Base-by-base conservation (phyloP, 2,329 filamentous ascomycete species). In the Epichloe gansuensis region DNA sequence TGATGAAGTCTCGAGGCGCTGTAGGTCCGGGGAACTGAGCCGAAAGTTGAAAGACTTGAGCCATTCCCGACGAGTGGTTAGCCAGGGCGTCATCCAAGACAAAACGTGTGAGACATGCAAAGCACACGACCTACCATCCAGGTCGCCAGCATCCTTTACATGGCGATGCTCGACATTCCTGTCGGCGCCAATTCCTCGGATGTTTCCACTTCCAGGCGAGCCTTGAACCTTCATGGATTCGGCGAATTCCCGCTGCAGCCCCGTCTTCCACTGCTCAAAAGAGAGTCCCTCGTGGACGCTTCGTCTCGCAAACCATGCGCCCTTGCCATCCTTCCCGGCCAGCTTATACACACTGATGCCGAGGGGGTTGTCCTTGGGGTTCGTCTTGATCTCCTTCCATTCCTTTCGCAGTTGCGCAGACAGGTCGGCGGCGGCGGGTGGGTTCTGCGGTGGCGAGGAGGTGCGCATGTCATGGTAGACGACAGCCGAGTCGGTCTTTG, bases 1-100 rank as follows among this genome's bases (percentile, higher is more conserved):
- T 85, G 49, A 95, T 80, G 65, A 96, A 96, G 63, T 96, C 91
- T 66, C 91, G 75, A 0, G 91, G 85, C 2, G 89, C 82, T 0
- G 88, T 93, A 3, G 91, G 91, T 0, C 88, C 88, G 0, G 90
- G 89, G 59, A 96, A 96, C 63, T 93, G 85, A 3, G 89, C 89
- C 23, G 87, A 91, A 1, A 95, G 76, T 62, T 91, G 83, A 61
- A 87, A 95, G 4, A 95, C 87, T 82, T 82, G 64, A 5, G 31
- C 9, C 31, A 31, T 31, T 31, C 31, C 31, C 12, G n/a, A 41
- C 17, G 7, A 9, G 5, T 51, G 12, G 50, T 47, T 13, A 48
- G 39, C 21, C 15, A 42, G 21, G 21, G 38, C 13, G 12, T 13
- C 13, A 27, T 31, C 41, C n/a, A 9, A 36, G 11, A 25, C 42